Base-by-base conservation (phyloP, 2,329 filamentous ascomycete species). In the Arthroderma uncinatum region DNA sequence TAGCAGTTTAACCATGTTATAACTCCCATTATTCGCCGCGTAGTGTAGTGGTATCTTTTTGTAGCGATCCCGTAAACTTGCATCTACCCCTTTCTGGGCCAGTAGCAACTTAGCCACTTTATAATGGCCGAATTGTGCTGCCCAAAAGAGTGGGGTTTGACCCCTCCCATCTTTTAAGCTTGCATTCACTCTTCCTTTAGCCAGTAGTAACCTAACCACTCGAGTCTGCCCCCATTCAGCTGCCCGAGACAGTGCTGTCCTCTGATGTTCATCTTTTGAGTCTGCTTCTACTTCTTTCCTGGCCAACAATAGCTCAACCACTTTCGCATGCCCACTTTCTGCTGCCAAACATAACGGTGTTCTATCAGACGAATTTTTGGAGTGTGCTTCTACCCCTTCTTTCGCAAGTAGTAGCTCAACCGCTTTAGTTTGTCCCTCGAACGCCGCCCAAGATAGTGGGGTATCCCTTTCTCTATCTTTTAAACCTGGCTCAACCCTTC, bases 251-350 rank as follows among this genome's bases (percentile, higher is more conserved):
- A 8, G 14, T 7, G n/a, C 3, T n/a, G 8, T n/a, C n/a, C 4
- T n/a, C 7, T 16, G 14, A 14, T n/a, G 37, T 6, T 1, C 19
- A 16, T 40, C 16, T 14, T n/a, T 40, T 19, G 2, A 14, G 19
- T 40, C 19, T n/a, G 2, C 3, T 7, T 40, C 7, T 5, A 40
- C 37, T 40, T 37, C n/a, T 36, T 44, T 34, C 25, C 12, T 30
- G 33, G 19, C 33, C 3, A 58, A 30, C 4, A 58, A 33, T 40
- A 54, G 25, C 47, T 56, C 53, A 16, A 23, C 44, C 23, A 36
- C 2, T 2, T 40, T 19, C 19, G 6, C 14, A 48, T 48, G 23
- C 4, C 42, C 42, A 7, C 28, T 48, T 12, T 6, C 42, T 14
- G 42, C 42, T n/a, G 42, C 42, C 5, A 6, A 48, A 28, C 5